A percentile compares a stretch with the other conserved stretches of the same genome.
Conservation (phyloP, 306 rosid species). For the Cicer bijugum region DNA sequence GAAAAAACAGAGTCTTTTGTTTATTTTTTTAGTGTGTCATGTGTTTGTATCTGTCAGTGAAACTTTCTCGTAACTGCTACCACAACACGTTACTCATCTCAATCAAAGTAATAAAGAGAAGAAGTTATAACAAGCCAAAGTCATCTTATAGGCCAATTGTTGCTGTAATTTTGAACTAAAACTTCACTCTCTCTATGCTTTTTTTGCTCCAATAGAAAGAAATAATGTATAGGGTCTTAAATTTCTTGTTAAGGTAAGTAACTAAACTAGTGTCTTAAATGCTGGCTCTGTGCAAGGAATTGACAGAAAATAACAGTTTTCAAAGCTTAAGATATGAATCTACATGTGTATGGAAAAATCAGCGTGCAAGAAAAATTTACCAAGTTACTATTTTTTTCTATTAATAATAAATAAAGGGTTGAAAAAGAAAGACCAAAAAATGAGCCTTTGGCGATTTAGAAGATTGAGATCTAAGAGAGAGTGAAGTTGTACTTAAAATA, state of each 20-base stretch:
- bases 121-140: slow-evolving; percentile 36
- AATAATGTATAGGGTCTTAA: background rate
- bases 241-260: slow-evolving; percentile 33
- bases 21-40: slow-evolving; percentile 25
- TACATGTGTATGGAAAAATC: slow-evolving; percentile 6
- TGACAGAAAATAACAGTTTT: slow-evolving; percentile 40
- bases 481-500: background rate
- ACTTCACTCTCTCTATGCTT: background rate
- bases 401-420: slow-evolving; percentile 24
- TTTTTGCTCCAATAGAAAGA: slow-evolving; percentile 32
- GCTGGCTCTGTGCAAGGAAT: slow-evolving; percentile 42
- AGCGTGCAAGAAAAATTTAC: slow-evolving; percentile 36
- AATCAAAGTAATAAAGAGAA: slow-evolving; percentile 22
- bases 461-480: background rate
- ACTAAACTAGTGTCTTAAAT: slow-evolving; percentile 40
- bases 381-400: too few relatives aligned
- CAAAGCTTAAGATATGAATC: slow-evolving; percentile 33
- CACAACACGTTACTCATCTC: slow-evolving; percentile 29
- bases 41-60: slow-evolving; percentile 26
- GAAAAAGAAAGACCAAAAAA: background rate
- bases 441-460: background rate
- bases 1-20: slow-evolving; percentile 33
- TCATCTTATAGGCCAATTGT: slow-evolving; percentile 45
- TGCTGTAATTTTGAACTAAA: slow-evolving; percentile 17
- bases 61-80: slow-evolving; percentile 39